These are phyloP conservation scores for Oryza meyeriana DNA, from an alignment of 176 grass and related monocot species.

Conservation along the genomic window DNA sequence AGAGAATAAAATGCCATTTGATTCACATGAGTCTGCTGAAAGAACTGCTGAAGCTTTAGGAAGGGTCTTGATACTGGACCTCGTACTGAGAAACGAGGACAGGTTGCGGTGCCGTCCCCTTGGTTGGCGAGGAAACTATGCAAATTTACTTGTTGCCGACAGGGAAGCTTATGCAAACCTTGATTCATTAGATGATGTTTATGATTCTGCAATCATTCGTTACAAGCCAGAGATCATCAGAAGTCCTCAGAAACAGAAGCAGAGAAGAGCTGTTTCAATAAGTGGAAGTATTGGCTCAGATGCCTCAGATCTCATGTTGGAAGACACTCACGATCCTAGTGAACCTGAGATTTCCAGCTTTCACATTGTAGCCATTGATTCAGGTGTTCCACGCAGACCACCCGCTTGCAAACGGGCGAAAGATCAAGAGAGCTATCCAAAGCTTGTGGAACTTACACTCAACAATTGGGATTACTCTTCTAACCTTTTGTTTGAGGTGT, in stretches of 20 bases:
- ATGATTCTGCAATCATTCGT: conserved; percentile 49
- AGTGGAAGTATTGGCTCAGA: conserved; percentile 69
- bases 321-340: conserved; percentile 35
- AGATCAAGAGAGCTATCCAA: conserved; percentile 91
- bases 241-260: conserved; percentile 51
- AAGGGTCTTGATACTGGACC: conserved; percentile 84
- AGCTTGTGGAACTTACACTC: conserved; percentile 74
- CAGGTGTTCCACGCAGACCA: conserved; percentile 79
- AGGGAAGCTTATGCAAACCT: conserved; percentile 65
- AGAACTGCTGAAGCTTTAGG: conserved; percentile 83
- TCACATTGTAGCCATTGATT: conserved; percentile 85
- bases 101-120: conserved; percentile 77
- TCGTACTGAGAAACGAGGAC: conserved; percentile 90
- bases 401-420: conserved; percentile 72
- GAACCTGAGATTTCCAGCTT: conserved; percentile 45
- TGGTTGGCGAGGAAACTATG: conserved; percentile 96
- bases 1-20: conserved; percentile 62
- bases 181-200: conserved; percentile 53
- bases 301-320: conserved; percentile 23
- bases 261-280: conserved; percentile 70
- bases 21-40: conserved; percentile 62
- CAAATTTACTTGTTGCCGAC: conserved; percentile 68
- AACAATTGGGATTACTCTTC: conserved; percentile 81
- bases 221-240: conserved; percentile 55
- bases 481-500: conserved; percentile 77